Base-by-base conservation (phyloP, 495 filamentous ascomycete species). In the Penicillium turbatum region DNA sequence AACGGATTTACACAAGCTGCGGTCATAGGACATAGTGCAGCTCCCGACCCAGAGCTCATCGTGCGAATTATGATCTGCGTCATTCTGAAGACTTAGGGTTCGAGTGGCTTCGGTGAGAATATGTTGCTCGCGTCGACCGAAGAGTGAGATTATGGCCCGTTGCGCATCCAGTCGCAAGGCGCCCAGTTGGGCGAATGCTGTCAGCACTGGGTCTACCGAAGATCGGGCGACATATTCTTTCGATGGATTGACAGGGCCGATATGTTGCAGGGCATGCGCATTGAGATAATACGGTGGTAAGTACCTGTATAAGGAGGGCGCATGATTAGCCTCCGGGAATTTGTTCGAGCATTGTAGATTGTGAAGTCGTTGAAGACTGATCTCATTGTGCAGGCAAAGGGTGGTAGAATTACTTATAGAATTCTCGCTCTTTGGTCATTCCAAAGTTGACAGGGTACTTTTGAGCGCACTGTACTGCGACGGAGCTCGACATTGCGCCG, bases 91-190 rank as follows among this genome's bases (percentile, higher is more conserved):
- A 9, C 79, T 79, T 1, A 82, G 48, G 1, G 76, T 74, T n/a
- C 69, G 72, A 5, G 82, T 82, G 3, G 82, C 82, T 55, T 87
- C 84, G 9, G 84, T 79, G 8, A 86, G 68, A 31, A 86, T 69
- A 50, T 84, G 78, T 56, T 84, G 78, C 26, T 73, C 61, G 13
- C 73, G 71, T 21, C 69, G 68, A 57, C 79, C 82, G 52, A 85
- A 80, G 17, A 87, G 69, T 0, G 79, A 82, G 27, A 86, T 76
- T 48, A 85, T 65, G 21, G 64, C 70, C 6, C 82, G 80, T 31
- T 74, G 68, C 31, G 68, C 70, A 30, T 79, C 70, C 36, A 86
- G 61, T 6, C 79, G 72, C 19, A 81, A 66, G 24, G 78, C 69
- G 0, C 77, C 81, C 19, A 87, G 63, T 60, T 87, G 83, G 27